phyloP scores from a whole-genome alignment of 2,329 filamentous ascomycete species.

The Botryotinia convoluta region DNA sequence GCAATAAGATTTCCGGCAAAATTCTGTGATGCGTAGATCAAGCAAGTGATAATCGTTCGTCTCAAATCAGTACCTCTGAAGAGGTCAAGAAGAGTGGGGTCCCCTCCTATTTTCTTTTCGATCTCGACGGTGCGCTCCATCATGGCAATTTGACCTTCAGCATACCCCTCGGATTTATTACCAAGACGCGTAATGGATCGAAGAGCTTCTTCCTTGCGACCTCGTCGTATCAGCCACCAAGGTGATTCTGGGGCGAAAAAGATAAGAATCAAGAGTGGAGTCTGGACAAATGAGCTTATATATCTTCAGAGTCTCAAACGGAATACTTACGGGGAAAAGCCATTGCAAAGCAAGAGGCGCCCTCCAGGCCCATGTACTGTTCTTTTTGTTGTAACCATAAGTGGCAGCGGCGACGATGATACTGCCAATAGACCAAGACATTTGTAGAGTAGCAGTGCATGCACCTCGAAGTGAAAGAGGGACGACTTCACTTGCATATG shows the following conservation, averaged over 20 bases:
- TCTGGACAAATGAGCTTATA: slow-evolving; percentile 27
- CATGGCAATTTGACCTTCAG: slow-evolving; percentile 51
- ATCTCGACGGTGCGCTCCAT: slow-evolving; percentile 58
- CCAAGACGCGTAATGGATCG: slow-evolving; percentile 36
- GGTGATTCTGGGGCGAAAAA: slow-evolving; percentile 48
- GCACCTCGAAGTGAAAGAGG: slow-evolving; percentile 56
- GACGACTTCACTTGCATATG: slow-evolving; percentile 61
- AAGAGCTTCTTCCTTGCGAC: slow-evolving; percentile 45
- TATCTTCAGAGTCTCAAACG: background rate
- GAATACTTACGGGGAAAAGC: slow-evolving; percentile 44
- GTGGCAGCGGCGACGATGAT: slow-evolving; percentile 60
- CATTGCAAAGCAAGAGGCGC: slow-evolving; percentile 52
- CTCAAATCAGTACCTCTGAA: slow-evolving; percentile 54
- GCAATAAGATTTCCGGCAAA: slow-evolving; percentile 61
- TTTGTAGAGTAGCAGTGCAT: slow-evolving; percentile 61
- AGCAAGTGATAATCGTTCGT: slow-evolving; percentile 56
- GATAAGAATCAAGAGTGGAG: slow-evolving; percentile 50
- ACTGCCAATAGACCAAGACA: slow-evolving; percentile 62
- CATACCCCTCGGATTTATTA: slow-evolving; percentile 45
- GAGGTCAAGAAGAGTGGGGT: slow-evolving; percentile 49
- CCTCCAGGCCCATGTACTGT: slow-evolving; percentile 43
- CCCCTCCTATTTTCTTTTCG: slow-evolving; percentile 47
- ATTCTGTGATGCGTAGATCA: slow-evolving; percentile 59
- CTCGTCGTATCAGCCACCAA: slow-evolving; percentile 49
- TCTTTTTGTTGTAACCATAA: slow-evolving; percentile 49